Conservation (phyloP, 345 rosid genomes). For the Rhizophora mangle region DNA sequence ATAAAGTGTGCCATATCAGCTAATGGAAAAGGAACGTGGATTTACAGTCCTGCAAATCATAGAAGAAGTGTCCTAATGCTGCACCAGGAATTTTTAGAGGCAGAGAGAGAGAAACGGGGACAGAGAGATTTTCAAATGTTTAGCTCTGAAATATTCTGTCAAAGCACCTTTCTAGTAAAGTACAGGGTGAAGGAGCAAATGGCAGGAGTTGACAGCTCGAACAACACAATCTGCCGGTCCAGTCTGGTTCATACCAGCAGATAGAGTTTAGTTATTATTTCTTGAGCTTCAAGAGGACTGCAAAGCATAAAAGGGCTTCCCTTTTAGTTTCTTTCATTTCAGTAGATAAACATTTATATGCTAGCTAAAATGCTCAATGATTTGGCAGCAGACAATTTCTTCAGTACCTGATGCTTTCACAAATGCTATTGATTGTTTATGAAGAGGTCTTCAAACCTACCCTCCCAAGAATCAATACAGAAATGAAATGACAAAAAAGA, state of each 20-base stretch:
- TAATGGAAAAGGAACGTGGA: not conserved
- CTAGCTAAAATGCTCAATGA: not conserved
- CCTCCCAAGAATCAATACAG: not conserved
- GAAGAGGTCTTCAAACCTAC: not conserved
- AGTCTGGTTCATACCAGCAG: too few species aligned
- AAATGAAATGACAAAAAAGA: too few species aligned
- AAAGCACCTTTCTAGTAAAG: constrained; percentile 70
- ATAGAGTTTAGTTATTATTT: too few species aligned
- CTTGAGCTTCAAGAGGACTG: too few species aligned
- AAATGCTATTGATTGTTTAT: too few species aligned
- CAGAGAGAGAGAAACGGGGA: not conserved
- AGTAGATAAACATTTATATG: too few species aligned
- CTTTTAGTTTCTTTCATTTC: too few species aligned
- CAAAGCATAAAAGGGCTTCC: too few species aligned
- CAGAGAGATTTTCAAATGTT: not conserved
- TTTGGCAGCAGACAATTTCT: too few species aligned
- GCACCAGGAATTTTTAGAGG: constrained; percentile 25
- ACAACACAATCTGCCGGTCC: too few species aligned
- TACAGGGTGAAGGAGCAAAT: constrained; percentile 74
- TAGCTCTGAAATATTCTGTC: not conserved
- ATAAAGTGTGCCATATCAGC: not conserved
- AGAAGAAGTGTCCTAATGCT: constrained; percentile 81
- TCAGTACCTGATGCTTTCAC: too few species aligned
- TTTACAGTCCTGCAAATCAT: constrained; percentile 79
- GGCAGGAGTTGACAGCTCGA: constrained; percentile 81